Base-by-base conservation (phyloP, 2,329 filamentous ascomycete species). In the Chaetomium globosum region DNA sequence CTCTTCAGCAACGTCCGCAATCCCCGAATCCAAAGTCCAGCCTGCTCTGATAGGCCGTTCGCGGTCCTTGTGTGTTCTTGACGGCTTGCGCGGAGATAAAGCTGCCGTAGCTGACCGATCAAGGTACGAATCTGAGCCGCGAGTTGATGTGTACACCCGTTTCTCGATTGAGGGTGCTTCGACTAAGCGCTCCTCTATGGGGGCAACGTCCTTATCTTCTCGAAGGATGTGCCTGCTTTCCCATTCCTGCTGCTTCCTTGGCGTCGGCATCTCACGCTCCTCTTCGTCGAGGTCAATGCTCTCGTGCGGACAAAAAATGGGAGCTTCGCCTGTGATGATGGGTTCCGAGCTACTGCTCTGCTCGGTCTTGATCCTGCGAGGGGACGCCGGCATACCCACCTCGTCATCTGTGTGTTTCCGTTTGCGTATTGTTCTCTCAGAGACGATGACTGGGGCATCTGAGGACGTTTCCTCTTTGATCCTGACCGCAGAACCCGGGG, bases 261-360 rank as follows among this genome's bases (percentile, higher is more conserved):
- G 80, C 13, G 80, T 85, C 59, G 78, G 73, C 70, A 81, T 77
- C 55, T 75, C 69, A 21, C 78, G 73, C 51, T 74, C 74, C 8
- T 80, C 81, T 51, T 82, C 79, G 71, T 87, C 83, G 12, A 89
- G 78, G 71, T 90, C 87, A 59, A 89, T 79, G 61, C 85, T 89
- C 59, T 87, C 86, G 49, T 83, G 78, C 0, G 80, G 77, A 23
- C 76, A 70, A 65, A 80, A 77, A 10, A 68, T 66, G 55, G 67
- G 67, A 19, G 67, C 67, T 51, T 74, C 75, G 51, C 69, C 69
- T 16, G 64, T 72, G 51, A 74, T 61, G 2, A 74, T 67, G 0
- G 72, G 73, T 23, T 75, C 74, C n/a, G 77, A 76, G 51, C 71
- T 72, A 48, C 63, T 43, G 54, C 43, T 67, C 39, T 73, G 65